phyloP scores from a whole-genome alignment of 345 rosid genomes.

The Hibiscus mutabilis region DNA sequence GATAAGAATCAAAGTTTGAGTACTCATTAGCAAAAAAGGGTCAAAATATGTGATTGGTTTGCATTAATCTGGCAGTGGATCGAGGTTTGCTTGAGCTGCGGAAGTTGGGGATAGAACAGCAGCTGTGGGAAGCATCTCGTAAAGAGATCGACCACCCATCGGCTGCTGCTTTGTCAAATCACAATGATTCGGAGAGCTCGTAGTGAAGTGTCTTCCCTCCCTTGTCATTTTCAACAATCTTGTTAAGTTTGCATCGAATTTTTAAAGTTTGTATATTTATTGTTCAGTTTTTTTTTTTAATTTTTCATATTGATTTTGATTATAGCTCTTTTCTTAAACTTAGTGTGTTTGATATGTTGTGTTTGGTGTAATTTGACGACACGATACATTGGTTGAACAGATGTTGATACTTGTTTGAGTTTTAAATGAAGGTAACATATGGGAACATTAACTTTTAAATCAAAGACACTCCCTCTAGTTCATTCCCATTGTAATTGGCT shows the following conservation, averaged over 20 bases:
- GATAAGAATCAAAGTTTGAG: no score
- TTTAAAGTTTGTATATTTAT: neutral
- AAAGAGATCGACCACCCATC: conserved; percentile 42
- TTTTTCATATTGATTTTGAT: conserved; percentile 1
- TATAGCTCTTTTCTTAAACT: neutral
- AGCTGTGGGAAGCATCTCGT: conserved; percentile 87
- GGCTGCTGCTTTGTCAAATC: conserved; percentile 21
- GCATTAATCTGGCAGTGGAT: conserved; percentile 42
- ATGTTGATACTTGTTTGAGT: neutral
- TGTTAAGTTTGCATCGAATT: neutral
- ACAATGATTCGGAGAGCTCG: conserved; percentile 24
- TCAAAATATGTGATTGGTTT: no score
- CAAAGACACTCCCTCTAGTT: neutral
- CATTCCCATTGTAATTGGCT: neutral
- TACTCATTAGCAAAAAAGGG: no score
- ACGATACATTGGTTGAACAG: neutral
- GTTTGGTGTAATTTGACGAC: neutral
- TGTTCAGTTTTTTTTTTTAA: neutral
- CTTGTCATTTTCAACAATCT: neutral
- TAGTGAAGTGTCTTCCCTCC: neutral
- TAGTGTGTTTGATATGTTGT: conserved; percentile 4
- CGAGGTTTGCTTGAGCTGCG: conserved; percentile 70
- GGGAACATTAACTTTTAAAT: neutral
- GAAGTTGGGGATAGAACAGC: conserved; percentile 85
- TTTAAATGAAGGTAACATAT: neutral